phyloP scores from a whole-genome alignment of 768 basidiomycete genomes.

The Leucocoprinus leucothites region DNA sequence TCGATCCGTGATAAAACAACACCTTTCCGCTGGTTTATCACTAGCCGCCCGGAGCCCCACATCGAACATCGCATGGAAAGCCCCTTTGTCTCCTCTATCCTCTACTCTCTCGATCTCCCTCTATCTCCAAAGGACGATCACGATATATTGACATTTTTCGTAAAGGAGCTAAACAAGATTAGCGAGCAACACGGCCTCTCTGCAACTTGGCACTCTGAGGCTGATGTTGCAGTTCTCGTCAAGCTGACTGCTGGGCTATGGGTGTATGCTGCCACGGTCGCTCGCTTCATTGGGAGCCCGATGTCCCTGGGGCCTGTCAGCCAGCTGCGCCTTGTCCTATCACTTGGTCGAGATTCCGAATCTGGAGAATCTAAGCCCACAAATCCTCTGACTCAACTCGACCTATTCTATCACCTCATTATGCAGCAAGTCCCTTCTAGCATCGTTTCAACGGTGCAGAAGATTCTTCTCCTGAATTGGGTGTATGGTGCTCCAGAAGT shows the following conservation, averaged over 20 bases:
- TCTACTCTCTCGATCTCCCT: not conserved
- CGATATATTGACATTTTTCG: slow-evolving; percentile 6
- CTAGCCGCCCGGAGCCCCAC: slow-evolving; percentile 13
- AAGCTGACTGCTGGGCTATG: not conserved
- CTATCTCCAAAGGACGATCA: not conserved
- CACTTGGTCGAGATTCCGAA: not conserved
- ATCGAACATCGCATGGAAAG: not conserved
- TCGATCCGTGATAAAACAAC: not conserved
- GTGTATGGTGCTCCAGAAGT: not conserved
- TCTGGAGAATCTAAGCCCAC: not conserved
- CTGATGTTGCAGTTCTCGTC: not conserved
- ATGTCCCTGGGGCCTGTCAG: not conserved
- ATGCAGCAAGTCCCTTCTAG: not conserved
- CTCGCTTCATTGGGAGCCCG: not conserved
- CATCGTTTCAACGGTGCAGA: not conserved
- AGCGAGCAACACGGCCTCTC: not conserved
- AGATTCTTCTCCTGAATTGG: not conserved
- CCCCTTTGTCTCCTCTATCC: not conserved
- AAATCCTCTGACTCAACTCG: not conserved
- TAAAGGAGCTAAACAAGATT: slow-evolving; percentile 1
- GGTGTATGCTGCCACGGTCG: not conserved
- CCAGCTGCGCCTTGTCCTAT: not conserved
- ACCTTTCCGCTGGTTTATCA: not conserved
- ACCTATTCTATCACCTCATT: not conserved
- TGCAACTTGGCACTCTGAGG: slow-evolving; percentile 7